Evolutionary conservation across 257 asterid species (phyloP), one percentile per base, ranked within the genome.

Genomic region (Fraxinus quadrangulata): DNA sequence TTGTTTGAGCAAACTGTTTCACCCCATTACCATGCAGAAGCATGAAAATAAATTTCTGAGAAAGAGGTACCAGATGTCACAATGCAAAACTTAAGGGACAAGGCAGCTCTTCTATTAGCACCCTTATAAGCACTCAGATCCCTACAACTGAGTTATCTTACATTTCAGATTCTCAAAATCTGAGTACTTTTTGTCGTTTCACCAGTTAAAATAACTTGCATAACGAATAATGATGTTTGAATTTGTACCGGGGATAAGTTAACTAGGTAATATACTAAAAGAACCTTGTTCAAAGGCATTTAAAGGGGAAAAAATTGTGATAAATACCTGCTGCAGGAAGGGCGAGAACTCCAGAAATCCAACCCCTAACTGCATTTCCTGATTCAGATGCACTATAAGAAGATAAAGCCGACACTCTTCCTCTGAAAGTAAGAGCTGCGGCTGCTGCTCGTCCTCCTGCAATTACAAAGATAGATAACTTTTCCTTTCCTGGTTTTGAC

Each of bases 261-360:
- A 23, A 9, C 30, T 23, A 24, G 33, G 68, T 23, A 61, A 61
- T 67, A 75, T 75, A 67, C 26, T 69, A 77, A 61, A 71, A 34
- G 33, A 36, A 72, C 67, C 75, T 33, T 8, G 76, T 28, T 49
- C 24, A 54, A 49, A 69, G 65, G 59, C 42, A 73, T 30, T 37
- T 70, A 26, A 11, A 42, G 42, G 61, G 59, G n/a, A 49, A 63
- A 40, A 6, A 10, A 3, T 13, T 12, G 17, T 54, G 45, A 74
- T 63, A 23, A 11, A 69, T 36, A 94, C 99, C 99, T 90, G 99
- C 98, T 23, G 90, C 92, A 59, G 99, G 98, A 79, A 96, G 89
- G 82, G 92, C 86, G 79, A 96, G 87, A 75, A 84, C 89, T 71
- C 96, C 90, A 59, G 96, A 81, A 78, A 95, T 85, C 99, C 96